phyloP scores from a whole-genome alignment of 2,329 filamentous ascomycete genomes.

The Pyrenochaeta sp. region DNA sequence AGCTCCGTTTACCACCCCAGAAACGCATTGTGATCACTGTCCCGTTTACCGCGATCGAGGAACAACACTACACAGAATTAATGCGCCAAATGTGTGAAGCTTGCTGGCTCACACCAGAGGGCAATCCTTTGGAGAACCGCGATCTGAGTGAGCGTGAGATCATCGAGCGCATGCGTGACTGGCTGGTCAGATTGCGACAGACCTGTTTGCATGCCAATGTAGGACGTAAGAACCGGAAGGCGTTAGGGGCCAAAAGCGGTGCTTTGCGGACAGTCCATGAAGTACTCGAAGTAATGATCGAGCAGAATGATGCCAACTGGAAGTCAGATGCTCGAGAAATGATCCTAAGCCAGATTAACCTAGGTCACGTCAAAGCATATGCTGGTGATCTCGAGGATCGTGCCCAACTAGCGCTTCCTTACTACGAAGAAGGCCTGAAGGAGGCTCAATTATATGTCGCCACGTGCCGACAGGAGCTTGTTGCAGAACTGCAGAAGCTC shows the following conservation, averaged over 20 bases:
- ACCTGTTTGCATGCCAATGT: slow-evolving; percentile 87
- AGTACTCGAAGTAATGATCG: slow-evolving; percentile 90
- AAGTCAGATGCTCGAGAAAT: slow-evolving; percentile 73
- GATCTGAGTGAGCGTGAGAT: slow-evolving; percentile 64
- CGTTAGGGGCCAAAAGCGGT: slow-evolving; percentile 66
- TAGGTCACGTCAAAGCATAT: slow-evolving; percentile 82
- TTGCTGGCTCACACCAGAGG: slow-evolving; percentile 70
- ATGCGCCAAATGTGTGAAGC: slow-evolving; percentile 78
- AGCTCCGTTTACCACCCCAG: slow-evolving; percentile 81
- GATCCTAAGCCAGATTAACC: slow-evolving; percentile 68
- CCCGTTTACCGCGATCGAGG: slow-evolving; percentile 88
- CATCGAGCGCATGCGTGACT: slow-evolving; percentile 77
- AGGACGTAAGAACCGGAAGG: slow-evolving; percentile 69
- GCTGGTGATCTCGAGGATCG: slow-evolving; percentile 61
- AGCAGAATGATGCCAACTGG: slow-evolving; percentile 75
- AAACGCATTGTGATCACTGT: slow-evolving; percentile 87
- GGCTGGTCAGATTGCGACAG: slow-evolving; percentile 79
- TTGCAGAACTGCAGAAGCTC: slow-evolving; percentile 56
- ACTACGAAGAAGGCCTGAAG: slow-evolving; percentile 67
- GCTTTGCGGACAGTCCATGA: slow-evolving; percentile 83
- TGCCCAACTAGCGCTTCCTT: slow-evolving; percentile 70
- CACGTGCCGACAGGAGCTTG: slow-evolving; percentile 70
- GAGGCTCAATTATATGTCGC: slow-evolving; percentile 60
- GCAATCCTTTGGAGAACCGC: slow-evolving; percentile 71
- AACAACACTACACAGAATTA: slow-evolving; percentile 82